Conservation (phyloP, 1,284 basidiomycete genomes). For the Cutaneotrichosporon daszewskae region DNA sequence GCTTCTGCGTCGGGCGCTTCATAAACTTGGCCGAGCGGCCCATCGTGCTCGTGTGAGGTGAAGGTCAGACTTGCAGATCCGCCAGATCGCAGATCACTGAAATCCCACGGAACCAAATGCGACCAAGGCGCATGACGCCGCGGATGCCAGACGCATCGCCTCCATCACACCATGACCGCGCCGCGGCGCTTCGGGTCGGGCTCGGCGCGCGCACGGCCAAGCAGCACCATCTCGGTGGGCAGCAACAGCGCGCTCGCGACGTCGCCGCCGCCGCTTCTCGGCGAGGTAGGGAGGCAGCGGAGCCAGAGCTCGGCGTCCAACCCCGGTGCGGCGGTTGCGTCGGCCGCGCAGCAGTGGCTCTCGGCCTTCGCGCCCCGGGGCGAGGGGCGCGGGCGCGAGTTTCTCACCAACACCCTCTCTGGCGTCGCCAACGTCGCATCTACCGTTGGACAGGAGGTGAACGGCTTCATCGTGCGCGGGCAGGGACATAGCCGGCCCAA, state of each 20-base stretch:
- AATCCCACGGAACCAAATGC: neutral
- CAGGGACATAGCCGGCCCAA: constrained; percentile 6
- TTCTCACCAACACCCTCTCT: constrained; percentile 32
- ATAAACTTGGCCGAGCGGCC: constrained; percentile 37
- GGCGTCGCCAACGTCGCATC: constrained; percentile 40
- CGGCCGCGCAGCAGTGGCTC: constrained; percentile 40
- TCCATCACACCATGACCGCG: too few relatives aligned
- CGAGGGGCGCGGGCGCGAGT: constrained; percentile 40
- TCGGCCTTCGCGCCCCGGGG: constrained; percentile 39
- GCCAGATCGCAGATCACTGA: too few relatives aligned
- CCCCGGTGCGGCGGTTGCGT: constrained; percentile 15
- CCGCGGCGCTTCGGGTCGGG: too few relatives aligned
- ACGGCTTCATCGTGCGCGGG: constrained; percentile 11
- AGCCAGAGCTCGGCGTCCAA: constrained; percentile 7
- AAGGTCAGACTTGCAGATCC: neutral
- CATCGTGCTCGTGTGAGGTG: constrained; percentile 15
- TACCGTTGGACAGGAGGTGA: constrained; percentile 18
- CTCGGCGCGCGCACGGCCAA: neutral
- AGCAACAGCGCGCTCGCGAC: neutral
- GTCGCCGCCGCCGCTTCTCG: too few relatives aligned
- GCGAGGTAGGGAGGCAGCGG: too few relatives aligned
- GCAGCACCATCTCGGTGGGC: too few relatives aligned
- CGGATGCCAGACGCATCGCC: too few relatives aligned
- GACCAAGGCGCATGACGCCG: neutral
- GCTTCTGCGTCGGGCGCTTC: constrained; percentile 35